phyloP scores from a whole-genome alignment of 805 yeast species.

The Candida coleopterorum region DNA sequence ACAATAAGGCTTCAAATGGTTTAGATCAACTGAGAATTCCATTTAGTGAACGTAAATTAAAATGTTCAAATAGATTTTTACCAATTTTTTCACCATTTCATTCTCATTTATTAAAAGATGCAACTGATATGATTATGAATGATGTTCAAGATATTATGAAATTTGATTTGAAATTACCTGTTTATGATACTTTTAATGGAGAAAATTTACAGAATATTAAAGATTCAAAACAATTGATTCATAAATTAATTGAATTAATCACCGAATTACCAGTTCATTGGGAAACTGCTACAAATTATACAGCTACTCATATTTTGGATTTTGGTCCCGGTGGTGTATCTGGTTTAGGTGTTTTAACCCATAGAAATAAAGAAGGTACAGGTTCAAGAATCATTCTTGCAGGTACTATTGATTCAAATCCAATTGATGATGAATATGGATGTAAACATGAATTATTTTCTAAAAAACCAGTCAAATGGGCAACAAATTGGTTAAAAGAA shows the following conservation, averaged over 20 bases:
- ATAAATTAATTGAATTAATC: constrained; percentile 76
- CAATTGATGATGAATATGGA: constrained; percentile 80
- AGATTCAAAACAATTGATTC: constrained; percentile 35
- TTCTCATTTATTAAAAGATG: constrained; percentile 74
- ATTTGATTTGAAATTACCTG: constrained; percentile 73
- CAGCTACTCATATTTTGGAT: constrained; percentile 85
- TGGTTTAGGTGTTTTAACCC: constrained; percentile 93
- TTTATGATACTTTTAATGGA: constrained; percentile 86
- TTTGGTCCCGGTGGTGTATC: constrained; percentile 99
- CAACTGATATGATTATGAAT: constrained; percentile 58
- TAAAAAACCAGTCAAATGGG: constrained; percentile 64
- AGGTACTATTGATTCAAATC: constrained; percentile 70
- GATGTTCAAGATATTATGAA: constrained; percentile 61
- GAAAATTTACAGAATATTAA: constrained; percentile 73
- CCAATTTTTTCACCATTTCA: constrained; percentile 98
- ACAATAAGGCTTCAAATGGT: constrained; percentile 91
- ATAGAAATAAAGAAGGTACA: constrained; percentile 97
- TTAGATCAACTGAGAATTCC: constrained; percentile 95
- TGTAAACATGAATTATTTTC: constrained; percentile 94
- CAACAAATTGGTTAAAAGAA: constrained; percentile 87
- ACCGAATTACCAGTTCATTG: constrained; percentile 89
- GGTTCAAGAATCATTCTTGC: constrained; percentile 94
- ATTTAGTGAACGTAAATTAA: constrained; percentile 86
- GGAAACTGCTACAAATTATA: constrained; percentile 74
- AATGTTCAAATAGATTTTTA: constrained; percentile 87